A percentile compares a stretch with the other conserved stretches of the same genome.
phyloP scores from a whole-genome alignment of 73 alveolate species.

The Tetrahymena borealis region DNA sequence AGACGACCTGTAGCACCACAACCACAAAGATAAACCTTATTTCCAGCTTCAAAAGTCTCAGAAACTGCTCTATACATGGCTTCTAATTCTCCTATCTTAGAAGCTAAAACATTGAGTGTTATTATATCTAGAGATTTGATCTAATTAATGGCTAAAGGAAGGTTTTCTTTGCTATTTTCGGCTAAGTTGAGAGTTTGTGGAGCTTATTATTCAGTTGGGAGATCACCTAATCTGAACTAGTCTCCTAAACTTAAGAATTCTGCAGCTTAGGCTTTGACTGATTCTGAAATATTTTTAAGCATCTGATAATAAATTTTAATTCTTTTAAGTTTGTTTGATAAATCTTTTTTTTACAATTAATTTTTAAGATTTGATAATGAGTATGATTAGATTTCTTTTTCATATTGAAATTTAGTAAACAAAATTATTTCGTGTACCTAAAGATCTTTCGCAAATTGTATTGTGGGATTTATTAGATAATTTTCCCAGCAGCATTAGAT shows the following conservation, averaged over 20 bases:
- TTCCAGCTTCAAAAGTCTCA: slow-evolving; percentile 9
- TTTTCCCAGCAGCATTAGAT: no score
- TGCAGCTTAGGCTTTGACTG: neutral
- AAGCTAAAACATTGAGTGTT: slow-evolving; percentile 11
- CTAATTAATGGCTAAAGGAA: slow-evolving; percentile 6
- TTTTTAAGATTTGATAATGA: no score
- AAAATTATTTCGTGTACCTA: no score
- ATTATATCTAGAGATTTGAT: slow-evolving; percentile 17
- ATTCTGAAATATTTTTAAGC: neutral
- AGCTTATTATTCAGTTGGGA: slow-evolving; percentile 27
- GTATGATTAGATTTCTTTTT: no score
- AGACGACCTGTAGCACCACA: slow-evolving; percentile 44
- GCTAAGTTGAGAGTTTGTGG: slow-evolving; percentile 35
- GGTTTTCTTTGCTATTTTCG: slow-evolving; percentile 12
- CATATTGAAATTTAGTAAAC: no score
- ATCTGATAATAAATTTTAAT: neutral
- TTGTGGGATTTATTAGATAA: no score
- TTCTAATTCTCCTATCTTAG: slow-evolving; percentile 1
- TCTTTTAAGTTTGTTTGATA: neutral
- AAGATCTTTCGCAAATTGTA: no score
- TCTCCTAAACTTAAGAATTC: slow-evolving; percentile 22
- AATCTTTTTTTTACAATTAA: no score
- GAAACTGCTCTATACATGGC: slow-evolving; percentile 8
- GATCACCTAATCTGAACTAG: slow-evolving; percentile 37
- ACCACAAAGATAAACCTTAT: slow-evolving; percentile 33